Base-by-base conservation (phyloP, 1,284 basidiomycete genomes). In the Phlebopus sp. region DNA sequence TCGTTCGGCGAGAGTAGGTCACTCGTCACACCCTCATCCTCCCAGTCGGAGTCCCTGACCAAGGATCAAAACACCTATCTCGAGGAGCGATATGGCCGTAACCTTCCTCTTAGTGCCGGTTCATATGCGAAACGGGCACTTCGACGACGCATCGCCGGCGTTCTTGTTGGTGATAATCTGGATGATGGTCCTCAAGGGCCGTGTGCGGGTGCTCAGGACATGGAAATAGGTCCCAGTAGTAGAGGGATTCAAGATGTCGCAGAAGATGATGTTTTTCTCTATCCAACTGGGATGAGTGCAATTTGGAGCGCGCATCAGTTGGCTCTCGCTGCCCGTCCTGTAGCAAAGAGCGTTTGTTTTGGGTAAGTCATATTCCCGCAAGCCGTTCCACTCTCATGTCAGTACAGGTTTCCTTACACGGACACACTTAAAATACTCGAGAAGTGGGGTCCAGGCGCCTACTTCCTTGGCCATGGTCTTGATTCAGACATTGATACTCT, bases 371-470 rank as follows among this genome's bases (percentile, higher is more conserved):
- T 15, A 31, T n/a, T 9, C 34, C 39, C 42, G 21, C 39, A 17
- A 30, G 40, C 44, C 49, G 18, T 47, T 30, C 3, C 59, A 17
- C 44, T 54, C 37, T 42, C 38, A 30, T n/a, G 6, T 35, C 47
- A 11, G 40, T 46, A 15, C 52, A 96, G 95, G 15, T 99, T 99
- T 69, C 90, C 95, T 0, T 99, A 98, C 68, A 92, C 86, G 8
- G 97, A 99, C 67, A 98, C 96, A n/a, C 79, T 97, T 52, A 99
- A 99, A 69, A 83, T 97, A 37, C 75, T 99, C 4, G 76, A 96
- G 57, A 98, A 99, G 69, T 99, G 95, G 92, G 97, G 97, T 1
- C 90, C 91, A 1, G 97, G 97, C 0, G 93, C 88, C 57, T 78
- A 92, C 66, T 97, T 98, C 73, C 80, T 91, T 50, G 96, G 95